A percentile compares a stretch with the other conserved stretches of the same genome.
phyloP scores from a whole-genome alignment of 2,329 filamentous ascomycete species.

The Pseudogymnoascus sp. region DNA sequence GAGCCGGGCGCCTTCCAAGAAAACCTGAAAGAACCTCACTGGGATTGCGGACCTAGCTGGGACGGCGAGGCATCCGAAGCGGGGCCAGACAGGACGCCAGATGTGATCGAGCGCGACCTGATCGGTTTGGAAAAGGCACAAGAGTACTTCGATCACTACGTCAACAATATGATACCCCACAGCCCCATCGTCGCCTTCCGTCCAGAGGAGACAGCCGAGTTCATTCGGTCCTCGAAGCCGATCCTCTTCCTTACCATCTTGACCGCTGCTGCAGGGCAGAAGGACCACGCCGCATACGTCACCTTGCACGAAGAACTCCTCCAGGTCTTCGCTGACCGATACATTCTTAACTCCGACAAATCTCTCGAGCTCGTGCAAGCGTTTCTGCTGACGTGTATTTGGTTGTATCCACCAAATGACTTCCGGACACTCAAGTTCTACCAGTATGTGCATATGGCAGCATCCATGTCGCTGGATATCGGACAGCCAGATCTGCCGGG shows the following conservation, averaged over 20 bases:
- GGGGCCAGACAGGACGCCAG: slow-evolving; percentile 11
- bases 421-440: slow-evolving; percentile 37
- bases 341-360: slow-evolving; percentile 38
- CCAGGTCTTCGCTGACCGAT: slow-evolving; percentile 35
- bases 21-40: background rate
- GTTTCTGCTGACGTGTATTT: slow-evolving; percentile 36
- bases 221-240: slow-evolving; percentile 50
- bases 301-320: slow-evolving; percentile 38
- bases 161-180: slow-evolving; percentile 46
- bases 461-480: slow-evolving; percentile 33
- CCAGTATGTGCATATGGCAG: slow-evolving; percentile 41
- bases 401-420: slow-evolving; percentile 38
- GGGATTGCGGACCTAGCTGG: slow-evolving; percentile 11
- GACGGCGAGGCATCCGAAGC: background rate
- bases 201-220: slow-evolving; percentile 39
- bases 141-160: slow-evolving; percentile 48
- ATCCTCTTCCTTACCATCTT: slow-evolving; percentile 62
- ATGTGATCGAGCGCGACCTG: slow-evolving; percentile 48
- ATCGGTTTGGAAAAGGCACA: slow-evolving; percentile 46
- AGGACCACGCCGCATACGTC: slow-evolving; percentile 32
- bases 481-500: slow-evolving; percentile 10
- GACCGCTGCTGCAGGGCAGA: slow-evolving; percentile 50
- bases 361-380: slow-evolving; percentile 41
- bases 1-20: background rate
- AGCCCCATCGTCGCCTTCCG: slow-evolving; percentile 54